phyloP scores from a whole-genome alignment of 2,329 filamentous ascomycete genomes.

The Colletotrichum sansevieriae region DNA sequence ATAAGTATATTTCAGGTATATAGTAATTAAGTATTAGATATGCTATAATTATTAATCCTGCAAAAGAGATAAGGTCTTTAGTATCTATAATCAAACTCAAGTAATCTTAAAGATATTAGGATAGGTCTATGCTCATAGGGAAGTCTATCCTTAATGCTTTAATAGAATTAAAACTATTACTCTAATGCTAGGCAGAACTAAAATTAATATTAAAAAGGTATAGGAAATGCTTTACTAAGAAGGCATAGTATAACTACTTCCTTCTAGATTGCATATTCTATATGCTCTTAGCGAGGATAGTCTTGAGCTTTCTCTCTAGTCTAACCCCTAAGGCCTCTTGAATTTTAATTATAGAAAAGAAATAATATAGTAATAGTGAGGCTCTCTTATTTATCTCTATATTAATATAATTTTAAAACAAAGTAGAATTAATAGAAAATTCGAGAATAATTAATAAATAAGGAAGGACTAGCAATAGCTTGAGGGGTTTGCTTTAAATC shows the following conservation, averaged over 20 bases:
- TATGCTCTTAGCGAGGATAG: not conserved
- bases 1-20: not conserved
- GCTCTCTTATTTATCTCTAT: not conserved
- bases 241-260: not conserved
- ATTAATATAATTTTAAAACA: not conserved
- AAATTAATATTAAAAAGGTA: not conserved
- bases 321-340: not conserved
- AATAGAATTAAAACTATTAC: not conserved
- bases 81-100: not conserved
- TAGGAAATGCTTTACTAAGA: not conserved
- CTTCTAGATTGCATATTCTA: not conserved
- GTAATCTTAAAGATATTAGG: not conserved
- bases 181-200: not conserved
- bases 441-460: not conserved
- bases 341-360: not conserved
- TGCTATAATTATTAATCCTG: not conserved
- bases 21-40: not conserved
- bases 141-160: not conserved
- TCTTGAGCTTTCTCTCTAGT: not conserved
- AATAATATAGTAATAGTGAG: not conserved
- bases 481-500: not conserved
- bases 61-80: constrained; percentile 4
- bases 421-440: not conserved
- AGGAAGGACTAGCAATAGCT: not conserved
- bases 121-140: not conserved